Base-by-base conservation (phyloP, 805 yeast genomes). In the Maudiozyma bulderi region DNA sequence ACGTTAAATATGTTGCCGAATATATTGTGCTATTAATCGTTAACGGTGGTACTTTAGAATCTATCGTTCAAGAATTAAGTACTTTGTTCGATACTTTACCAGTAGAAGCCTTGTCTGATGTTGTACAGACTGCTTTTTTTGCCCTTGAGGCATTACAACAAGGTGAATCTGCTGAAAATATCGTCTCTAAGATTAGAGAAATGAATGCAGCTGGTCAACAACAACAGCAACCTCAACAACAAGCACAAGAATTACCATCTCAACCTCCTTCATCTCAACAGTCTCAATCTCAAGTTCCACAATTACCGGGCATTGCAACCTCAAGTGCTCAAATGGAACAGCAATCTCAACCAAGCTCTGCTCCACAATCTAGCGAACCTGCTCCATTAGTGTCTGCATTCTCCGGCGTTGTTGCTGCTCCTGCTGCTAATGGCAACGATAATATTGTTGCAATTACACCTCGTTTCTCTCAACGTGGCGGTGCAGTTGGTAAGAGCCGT, bases 21-120 rank as follows among this genome's bases (percentile, higher is more conserved):
- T 85, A 77, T 59, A 79, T 85, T 49, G 74, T 81, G n/a, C 75
- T 84, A 42, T 70, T 85, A 63, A 82, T 85, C 52, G 81, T 82
- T 11, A 83, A 82, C 55, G 81, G 82, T 56, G 80, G 82, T 58
- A 68, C 79, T 6, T 76, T 82, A 10, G 73, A 71, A 14, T 84
- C 81, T 47, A 81, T 84, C 35, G 73, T 76, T 15, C 67, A 66
- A 15, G 93, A 85, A 59, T 72, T 86, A 32, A 70, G 77, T 35
- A 75, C 78, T 42, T 68, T 84, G 46, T 80, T 83, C 52, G 84
- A 82, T 47, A 75, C 78, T 15, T 77, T 82, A 45, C 77, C 82
- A 41, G 75, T 77, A 4, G 78, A 77, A 6, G 77, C 83, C n/a
- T 74, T 80, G 51, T 73, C 70, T 44, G 71, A 65, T 9, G 82